These are phyloP conservation scores for Cyphellophora attinorum DNA, from an alignment of 2,329 filamentous ascomycete genomes.

Conservation along the genomic window DNA sequence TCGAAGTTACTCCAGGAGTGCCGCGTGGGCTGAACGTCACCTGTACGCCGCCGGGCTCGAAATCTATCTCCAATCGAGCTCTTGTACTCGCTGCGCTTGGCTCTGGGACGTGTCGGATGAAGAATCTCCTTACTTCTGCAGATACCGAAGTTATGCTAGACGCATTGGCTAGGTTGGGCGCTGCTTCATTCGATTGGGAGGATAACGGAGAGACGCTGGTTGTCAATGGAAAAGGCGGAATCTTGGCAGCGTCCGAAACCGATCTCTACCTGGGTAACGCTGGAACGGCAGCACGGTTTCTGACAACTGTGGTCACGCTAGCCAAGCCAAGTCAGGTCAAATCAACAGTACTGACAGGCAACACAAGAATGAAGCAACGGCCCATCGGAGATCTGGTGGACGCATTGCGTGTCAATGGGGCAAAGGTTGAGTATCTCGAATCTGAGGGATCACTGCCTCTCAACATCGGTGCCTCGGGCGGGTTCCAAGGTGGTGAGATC, in stretches of 20 bases:
- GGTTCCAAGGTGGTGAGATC: slow-evolving; percentile 77
- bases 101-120: slow-evolving; percentile 74
- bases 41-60: slow-evolving; percentile 86
- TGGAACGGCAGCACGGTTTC: slow-evolving; percentile 87
- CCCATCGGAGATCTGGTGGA: slow-evolving; percentile 91
- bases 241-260: slow-evolving; percentile 63
- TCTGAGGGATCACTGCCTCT: slow-evolving; percentile 76
- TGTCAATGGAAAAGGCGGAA: slow-evolving; percentile 83
- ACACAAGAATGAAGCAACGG: slow-evolving; percentile 89
- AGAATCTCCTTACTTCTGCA: slow-evolving; percentile 88
- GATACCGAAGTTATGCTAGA: slow-evolving; percentile 97
- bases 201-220: slow-evolving; percentile 85
- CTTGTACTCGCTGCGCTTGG: slow-evolving; percentile 89
- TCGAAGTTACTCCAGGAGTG: slow-evolving; percentile 64
- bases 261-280: slow-evolving; percentile 92
- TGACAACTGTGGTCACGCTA: slow-evolving; percentile 83
- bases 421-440: slow-evolving; percentile 78
- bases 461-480: slow-evolving; percentile 69
- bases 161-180: slow-evolving; percentile 74
- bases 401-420: slow-evolving; percentile 75
- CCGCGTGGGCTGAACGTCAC: slow-evolving; percentile 56
- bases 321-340: slow-evolving; percentile 55
- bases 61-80: slow-evolving; percentile 94
- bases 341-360: slow-evolving; percentile 79
- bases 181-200: slow-evolving; percentile 87